These are phyloP conservation scores for Mucuna pruriens DNA, from an alignment of 306 rosid genomes.

Conservation along the genomic window DNA sequence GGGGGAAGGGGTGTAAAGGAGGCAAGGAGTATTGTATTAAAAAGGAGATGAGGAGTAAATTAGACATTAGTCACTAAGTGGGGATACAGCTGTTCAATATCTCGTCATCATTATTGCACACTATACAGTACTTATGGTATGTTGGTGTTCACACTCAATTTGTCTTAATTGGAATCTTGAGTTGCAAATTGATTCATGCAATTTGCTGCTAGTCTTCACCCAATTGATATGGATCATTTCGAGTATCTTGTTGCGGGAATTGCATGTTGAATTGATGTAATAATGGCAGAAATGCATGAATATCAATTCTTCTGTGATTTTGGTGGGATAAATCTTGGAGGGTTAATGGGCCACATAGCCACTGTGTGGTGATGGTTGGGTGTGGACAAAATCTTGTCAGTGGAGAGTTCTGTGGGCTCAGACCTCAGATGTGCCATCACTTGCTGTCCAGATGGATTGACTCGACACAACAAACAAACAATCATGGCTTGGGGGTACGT, in stretches of 20 bases:
- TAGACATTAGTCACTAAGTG: not conserved
- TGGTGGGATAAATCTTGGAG: not conserved
- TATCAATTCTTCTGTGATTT: not conserved
- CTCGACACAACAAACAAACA: not conserved
- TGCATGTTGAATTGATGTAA: not conserved
- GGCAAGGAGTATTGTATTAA: not conserved
- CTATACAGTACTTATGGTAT: not conserved
- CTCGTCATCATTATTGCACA: not conserved
- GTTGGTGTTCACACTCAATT: not conserved
- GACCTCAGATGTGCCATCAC: not conserved
- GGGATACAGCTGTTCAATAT: slow-evolving; percentile 3
- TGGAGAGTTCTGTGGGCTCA: not conserved
- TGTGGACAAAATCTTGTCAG: not conserved
- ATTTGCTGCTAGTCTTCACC: not conserved
- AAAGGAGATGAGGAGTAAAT: not conserved
- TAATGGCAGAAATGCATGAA: not conserved
- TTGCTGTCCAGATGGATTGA: not conserved
- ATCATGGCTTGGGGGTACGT: not conserved
- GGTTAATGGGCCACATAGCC: not conserved
- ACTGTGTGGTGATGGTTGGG: not conserved
- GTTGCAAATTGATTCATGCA: slow-evolving; percentile 8
- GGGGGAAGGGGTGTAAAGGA: not conserved
- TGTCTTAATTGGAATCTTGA: slow-evolving; percentile 5
- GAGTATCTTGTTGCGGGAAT: not conserved
- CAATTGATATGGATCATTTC: not conserved